Conservation (phyloP, 1,139 yeast species). For the Yamadazyma friedrichii region DNA sequence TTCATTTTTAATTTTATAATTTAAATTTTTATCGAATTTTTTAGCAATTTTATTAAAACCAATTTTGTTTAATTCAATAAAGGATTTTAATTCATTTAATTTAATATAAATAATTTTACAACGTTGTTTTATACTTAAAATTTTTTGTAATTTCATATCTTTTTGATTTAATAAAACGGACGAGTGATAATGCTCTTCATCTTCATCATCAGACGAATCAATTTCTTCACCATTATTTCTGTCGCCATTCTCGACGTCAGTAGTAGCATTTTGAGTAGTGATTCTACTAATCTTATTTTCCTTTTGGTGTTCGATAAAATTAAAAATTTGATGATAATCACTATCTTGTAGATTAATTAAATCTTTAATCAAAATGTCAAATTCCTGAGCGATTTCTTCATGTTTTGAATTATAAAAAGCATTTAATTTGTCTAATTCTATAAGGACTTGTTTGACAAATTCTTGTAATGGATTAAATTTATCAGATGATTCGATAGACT, state of each 20-base stretch:
- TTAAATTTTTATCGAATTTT: conserved; percentile 83
- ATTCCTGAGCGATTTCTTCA: conserved; percentile 43
- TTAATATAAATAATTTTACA: conserved; percentile 66
- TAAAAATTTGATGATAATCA: conserved; percentile 23
- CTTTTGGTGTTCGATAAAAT: conserved; percentile 21
- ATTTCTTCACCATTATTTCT: conserved; percentile 32
- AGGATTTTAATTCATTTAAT: conserved; percentile 81
- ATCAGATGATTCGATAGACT: conserved; percentile 3
- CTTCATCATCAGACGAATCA: conserved; percentile 36
- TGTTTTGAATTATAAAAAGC: conserved; percentile 53
- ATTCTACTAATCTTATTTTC: conserved; percentile 21
- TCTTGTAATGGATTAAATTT: conserved; percentile 14
- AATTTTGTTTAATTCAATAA: conserved; percentile 75
- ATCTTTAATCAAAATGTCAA: conserved; percentile 43
- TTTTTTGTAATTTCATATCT: conserved; percentile 49
- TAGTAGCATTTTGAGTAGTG: conserved; percentile 25
- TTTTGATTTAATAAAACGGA: conserved; percentile 47
- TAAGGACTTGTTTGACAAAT: conserved; percentile 52
- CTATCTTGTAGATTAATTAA: conserved; percentile 31
- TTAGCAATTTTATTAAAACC: conserved; percentile 89
- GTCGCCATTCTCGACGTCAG: conserved; percentile 20
- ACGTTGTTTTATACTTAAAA: conserved; percentile 68
- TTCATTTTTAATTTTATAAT: conserved; percentile 53
- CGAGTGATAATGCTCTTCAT: conserved; percentile 38
- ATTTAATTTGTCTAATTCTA: conserved; percentile 56